These are phyloP conservation scores for Fusarium mundagurra DNA, from an alignment of 2,329 filamentous ascomycete genomes.

Conservation along the genomic window DNA sequence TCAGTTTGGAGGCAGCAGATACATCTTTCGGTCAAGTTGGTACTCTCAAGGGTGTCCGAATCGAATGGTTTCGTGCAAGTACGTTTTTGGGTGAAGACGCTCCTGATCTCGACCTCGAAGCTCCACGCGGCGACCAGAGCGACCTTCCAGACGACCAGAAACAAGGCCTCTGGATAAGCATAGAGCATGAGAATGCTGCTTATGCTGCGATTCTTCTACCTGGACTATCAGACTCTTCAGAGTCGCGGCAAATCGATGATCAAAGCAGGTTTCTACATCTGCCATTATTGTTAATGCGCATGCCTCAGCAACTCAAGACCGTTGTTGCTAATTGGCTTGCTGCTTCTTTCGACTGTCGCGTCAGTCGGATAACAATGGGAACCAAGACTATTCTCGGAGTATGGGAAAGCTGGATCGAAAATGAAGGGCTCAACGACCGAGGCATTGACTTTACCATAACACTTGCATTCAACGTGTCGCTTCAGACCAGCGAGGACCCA, in stretches of 20 bases:
- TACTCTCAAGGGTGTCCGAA: constrained; percentile 57
- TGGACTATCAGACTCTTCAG: constrained; percentile 29
- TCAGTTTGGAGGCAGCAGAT: constrained; percentile 58
- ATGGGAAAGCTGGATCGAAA: constrained; percentile 63
- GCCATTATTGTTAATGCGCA: constrained; percentile 64
- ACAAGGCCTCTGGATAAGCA: constrained; percentile 55
- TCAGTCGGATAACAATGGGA: constrained; percentile 60
- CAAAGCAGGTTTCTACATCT: constrained; percentile 55
- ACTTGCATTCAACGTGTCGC: constrained; percentile 59
- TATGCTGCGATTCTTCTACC: constrained; percentile 64
- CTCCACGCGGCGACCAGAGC: constrained; percentile 18
- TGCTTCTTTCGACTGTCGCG: constrained; percentile 65
- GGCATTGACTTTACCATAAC: constrained; percentile 60
- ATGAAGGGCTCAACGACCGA: constrained; percentile 48
- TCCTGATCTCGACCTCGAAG: constrained; percentile 20
- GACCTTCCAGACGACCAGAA: constrained; percentile 40
- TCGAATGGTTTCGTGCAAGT: constrained; percentile 56
- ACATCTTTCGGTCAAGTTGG: constrained; percentile 52
- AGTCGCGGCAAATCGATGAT: background rate
- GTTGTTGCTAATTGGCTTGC: constrained; percentile 62
- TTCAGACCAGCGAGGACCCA: constrained; percentile 22
- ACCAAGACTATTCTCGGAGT: constrained; percentile 59
- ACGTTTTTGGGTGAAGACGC: constrained; percentile 46
- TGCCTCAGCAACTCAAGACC: constrained; percentile 62
- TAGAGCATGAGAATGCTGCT: constrained; percentile 63